Base-by-base conservation (phyloP, 2,329 filamentous ascomycete species). In the Nannizzia gypsea region DNA sequence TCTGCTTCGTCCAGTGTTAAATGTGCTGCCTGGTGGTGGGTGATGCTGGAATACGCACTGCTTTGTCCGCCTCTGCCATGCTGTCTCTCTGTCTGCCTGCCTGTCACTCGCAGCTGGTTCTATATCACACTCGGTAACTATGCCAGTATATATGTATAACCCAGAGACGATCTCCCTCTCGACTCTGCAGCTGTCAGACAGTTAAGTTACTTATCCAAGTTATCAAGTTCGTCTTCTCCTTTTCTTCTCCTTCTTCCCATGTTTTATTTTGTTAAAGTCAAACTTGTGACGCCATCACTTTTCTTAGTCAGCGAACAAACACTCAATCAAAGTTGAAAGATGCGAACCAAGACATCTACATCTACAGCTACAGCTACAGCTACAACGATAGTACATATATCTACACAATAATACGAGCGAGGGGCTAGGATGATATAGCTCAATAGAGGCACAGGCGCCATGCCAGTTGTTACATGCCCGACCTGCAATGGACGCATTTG, bases 401-500 rank as follows among this genome's bases (percentile, higher is more conserved):
- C n/a, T n/a, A n/a, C n/a, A n/a, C n/a, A n/a, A n/a, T n/a, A n/a
- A n/a, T n/a, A 36, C 9, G 9, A 36, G 31, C 31, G 9, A 36
- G 9, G 9, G 31, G 9, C 31, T 36, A 36, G 31, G 9, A 36
- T 13, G 31, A 3, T 36, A 36, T 36, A 36, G 31, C 31, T 36
- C 4, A 3, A 13, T 13, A n/a, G n/a, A n/a, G n/a, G n/a, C 4
- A 36, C 31, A 36, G 31, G 31, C 31, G 31, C 9, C 31, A 36
- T 36, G 31, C 31, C 31, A 36, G 31, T 13, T 36, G 9, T 11
- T 13, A 11, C 9, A 11, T 36, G 31, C 31, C 13, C 31, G 31
- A 17, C 28, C 58, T 55, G 26, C 22, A 64, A 78, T 77, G 75
- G 71, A 72, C 62, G 76, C 78, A 42, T 67, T 72, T 59, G 77